Conservation (phyloP, 768 basidiomycete genomes). For the Rhizopogon vulgaris region DNA sequence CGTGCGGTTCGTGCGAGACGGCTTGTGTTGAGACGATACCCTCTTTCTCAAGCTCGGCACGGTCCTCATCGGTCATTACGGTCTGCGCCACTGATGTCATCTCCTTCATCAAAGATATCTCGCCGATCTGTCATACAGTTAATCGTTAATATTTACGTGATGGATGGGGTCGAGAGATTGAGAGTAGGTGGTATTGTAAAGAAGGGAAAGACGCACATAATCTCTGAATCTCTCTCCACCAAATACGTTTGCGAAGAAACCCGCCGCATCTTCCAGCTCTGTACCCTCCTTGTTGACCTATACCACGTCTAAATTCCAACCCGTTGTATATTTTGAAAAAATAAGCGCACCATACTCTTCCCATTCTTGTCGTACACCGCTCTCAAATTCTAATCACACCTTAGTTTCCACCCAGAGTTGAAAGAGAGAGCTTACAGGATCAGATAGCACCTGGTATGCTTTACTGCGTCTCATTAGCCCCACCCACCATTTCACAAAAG, state of each 20-base stretch:
- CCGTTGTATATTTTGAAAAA: slow-evolving; percentile 1
- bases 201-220: slow-evolving; percentile 53
- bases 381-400: slow-evolving; percentile 56
- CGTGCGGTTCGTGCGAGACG: slow-evolving; percentile 7
- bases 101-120: slow-evolving; percentile 93
- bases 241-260: slow-evolving; percentile 94
- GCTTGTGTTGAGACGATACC: slow-evolving; percentile 32
- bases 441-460: slow-evolving; percentile 91
- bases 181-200: neutral
- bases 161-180: neutral
- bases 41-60: slow-evolving; percentile 77
- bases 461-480: slow-evolving; percentile 46
- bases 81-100: slow-evolving; percentile 81
- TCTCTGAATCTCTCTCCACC: slow-evolving; percentile 89
- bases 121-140: slow-evolving; percentile 67
- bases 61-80: slow-evolving; percentile 91
- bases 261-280: slow-evolving; percentile 86
- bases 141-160: neutral
- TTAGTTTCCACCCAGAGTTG: neutral
- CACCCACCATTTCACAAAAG: slow-evolving; percentile 4
- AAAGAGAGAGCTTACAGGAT: slow-evolving; percentile 49
- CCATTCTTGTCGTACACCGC: slow-evolving; percentile 95
- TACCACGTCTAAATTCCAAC: slow-evolving; percentile 3
- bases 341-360: slow-evolving; percentile 64
- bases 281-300: slow-evolving; percentile 76